Percentiles rank a stretch among this genome's conserved stretches.
Evolutionary conservation across 139 green algal species (phyloP).

Genomic region (Volvox reticuliferus): DNA sequence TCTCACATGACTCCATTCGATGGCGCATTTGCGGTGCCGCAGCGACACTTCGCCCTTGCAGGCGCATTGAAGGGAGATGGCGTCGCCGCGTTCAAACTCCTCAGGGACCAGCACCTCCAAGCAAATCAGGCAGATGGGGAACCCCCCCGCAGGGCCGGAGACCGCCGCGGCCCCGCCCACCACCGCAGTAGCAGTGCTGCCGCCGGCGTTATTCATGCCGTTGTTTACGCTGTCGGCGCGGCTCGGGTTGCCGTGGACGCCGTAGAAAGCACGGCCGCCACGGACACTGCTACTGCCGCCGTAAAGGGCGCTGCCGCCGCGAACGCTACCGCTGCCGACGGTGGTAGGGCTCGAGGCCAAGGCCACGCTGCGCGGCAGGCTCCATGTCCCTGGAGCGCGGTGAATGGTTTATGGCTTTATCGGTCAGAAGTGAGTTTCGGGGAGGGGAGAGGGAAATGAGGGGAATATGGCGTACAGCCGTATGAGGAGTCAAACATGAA

Average conservation of each 20-base stretch:
- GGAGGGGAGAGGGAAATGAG: too few species aligned
- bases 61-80: conserved; percentile 79
- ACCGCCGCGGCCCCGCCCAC: neutral
- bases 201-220: neutral
- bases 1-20: conserved; percentile 87
- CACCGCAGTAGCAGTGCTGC: neutral
- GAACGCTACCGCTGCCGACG: neutral
- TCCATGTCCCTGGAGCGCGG: conserved; percentile 27
- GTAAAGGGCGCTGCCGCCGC: neutral
- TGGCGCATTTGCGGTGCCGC: conserved; percentile 81
- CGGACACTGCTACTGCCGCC: neutral
- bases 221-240: conserved; percentile 1
- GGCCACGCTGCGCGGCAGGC: conserved; percentile 34
- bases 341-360: conserved; percentile 20
- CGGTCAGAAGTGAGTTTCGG: too few species aligned
- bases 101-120: conserved; percentile 78
- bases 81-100: conserved; percentile 77
- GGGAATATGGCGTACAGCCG: too few species aligned
- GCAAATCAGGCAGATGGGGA: conserved; percentile 85
- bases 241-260: neutral
- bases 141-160: too few species aligned
- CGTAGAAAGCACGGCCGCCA: neutral
- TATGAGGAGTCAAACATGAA: too few species aligned
- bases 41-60: conserved; percentile 88
- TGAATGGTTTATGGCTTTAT: too few species aligned